Conservation (phyloP, 2,329 filamentous ascomycete genomes). For the Alternaria sp. region DNA sequence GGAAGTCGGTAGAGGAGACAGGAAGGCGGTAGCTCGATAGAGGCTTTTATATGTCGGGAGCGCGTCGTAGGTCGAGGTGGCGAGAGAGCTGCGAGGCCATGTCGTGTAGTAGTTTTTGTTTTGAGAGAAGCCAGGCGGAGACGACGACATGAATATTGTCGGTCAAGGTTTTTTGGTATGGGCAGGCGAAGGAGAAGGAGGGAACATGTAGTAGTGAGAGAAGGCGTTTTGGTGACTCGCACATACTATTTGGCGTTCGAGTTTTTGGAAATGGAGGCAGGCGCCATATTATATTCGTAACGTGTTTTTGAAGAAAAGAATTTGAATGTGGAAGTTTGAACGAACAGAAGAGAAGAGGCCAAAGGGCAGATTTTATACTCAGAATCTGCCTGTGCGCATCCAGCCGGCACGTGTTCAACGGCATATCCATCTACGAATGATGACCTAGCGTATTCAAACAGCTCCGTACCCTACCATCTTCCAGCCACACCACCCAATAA, state of each 20-base stretch:
- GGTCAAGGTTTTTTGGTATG: neutral
- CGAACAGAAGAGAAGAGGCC: neutral
- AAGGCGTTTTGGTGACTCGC: neutral
- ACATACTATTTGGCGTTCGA: too few relatives aligned
- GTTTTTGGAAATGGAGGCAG: too few relatives aligned
- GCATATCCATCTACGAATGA: neutral
- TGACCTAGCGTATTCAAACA: neutral
- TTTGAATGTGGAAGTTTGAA: neutral
- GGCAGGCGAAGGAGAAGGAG: neutral
- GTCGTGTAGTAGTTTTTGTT: too few relatives aligned
- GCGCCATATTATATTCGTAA: too few relatives aligned
- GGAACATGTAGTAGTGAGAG: neutral
- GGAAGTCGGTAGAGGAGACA: neutral
- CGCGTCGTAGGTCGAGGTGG: neutral
- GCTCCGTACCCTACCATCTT: neutral
- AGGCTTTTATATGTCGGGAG: neutral
- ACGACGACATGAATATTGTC: neutral
- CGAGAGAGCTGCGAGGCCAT: neutral
- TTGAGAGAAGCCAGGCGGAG: neutral
- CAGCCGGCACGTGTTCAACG: neutral
- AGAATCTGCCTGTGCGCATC: neutral
- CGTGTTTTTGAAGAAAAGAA: neutral
- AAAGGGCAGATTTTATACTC: neutral
- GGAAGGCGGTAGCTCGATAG: neutral
- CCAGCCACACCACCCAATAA: neutral